Conservation (phyloP, 2,329 filamentous ascomycete genomes). For the Hymenoscyphus scutula region DNA sequence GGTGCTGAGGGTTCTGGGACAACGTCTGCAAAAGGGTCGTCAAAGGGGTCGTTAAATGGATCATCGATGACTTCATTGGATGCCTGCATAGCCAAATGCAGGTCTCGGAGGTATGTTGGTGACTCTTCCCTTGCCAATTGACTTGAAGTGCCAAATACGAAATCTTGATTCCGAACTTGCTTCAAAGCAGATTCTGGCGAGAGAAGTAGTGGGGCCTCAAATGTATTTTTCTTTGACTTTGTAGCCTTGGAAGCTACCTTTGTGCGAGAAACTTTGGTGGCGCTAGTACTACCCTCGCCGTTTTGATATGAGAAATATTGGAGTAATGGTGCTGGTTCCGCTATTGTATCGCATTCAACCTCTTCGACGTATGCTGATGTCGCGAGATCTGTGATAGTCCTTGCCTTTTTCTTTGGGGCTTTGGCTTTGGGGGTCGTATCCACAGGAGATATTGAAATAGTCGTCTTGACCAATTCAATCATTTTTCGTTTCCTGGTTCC, state of each 20-base stretch:
- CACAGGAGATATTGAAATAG: constrained; percentile 21
- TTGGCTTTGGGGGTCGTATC: constrained; percentile 48
- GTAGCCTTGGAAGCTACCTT: constrained; percentile 31
- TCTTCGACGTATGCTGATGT: constrained; percentile 63
- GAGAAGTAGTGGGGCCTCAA: constrained; percentile 52
- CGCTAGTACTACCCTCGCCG: constrained; percentile 16
- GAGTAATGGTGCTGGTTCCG: constrained; percentile 42
- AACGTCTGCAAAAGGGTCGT: constrained; percentile 28
- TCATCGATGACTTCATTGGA: constrained; percentile 50
- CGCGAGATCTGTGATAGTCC: constrained; percentile 75
- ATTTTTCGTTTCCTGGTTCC: constrained; percentile 54
- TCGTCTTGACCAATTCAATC: constrained; percentile 49
- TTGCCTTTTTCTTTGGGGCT: constrained; percentile 64
- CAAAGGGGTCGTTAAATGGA: constrained; percentile 36
- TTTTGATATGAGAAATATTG: constrained; percentile 42
- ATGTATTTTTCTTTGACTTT: constrained; percentile 40
- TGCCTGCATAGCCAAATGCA: constrained; percentile 59
- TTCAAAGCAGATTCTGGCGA: constrained; percentile 68
- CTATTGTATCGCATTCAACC: constrained; percentile 32
- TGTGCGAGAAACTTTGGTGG: constrained; percentile 28
- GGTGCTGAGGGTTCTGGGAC: constrained; percentile 14
- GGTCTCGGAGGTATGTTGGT: constrained; percentile 59
- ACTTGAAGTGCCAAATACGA: constrained; percentile 83
- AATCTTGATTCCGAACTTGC: constrained; percentile 67
- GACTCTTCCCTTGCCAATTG: constrained; percentile 74